Conservation (phyloP, 352 stramenopile genomes). For the Phytophthora capsici region DNA sequence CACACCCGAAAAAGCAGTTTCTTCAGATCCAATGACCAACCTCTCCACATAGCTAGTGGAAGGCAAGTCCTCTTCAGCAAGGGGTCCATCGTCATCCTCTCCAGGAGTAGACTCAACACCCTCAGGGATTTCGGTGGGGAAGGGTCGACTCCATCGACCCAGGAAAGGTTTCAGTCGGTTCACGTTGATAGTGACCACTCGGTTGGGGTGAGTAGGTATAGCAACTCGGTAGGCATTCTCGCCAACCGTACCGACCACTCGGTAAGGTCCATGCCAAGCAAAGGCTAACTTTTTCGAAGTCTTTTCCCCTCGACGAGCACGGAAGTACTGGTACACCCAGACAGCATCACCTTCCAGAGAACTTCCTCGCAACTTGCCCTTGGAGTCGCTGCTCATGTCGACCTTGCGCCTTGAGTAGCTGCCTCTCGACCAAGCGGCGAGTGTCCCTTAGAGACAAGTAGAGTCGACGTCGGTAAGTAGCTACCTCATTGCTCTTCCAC, state of each 20-base stretch:
- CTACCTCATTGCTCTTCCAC: constrained; percentile 1
- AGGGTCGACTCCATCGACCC: not conserved
- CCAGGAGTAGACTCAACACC: not conserved
- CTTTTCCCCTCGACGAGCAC: not conserved
- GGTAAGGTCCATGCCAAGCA: not conserved
- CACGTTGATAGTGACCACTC: not conserved
- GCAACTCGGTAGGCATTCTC: not conserved
- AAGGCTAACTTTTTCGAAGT: not conserved
- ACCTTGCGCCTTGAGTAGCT: constrained; percentile 3
- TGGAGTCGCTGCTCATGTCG: not conserved
- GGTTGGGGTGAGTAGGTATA: not conserved
- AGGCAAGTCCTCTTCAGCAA: not conserved
- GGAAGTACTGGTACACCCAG: not conserved
- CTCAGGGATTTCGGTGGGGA: not conserved
- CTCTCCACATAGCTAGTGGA: not conserved
- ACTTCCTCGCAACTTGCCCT: not conserved
- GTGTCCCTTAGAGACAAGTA: not conserved
- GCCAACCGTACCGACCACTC: not conserved
- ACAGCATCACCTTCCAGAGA: not conserved
- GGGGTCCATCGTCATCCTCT: not conserved
- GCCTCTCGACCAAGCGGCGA: not conserved
- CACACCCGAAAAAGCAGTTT: not conserved
- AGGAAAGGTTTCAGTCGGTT: not conserved
- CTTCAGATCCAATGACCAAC: not conserved
- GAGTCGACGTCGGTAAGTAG: not conserved